Percentiles rank a stretch among this genome's conserved stretches.
These are phyloP conservation scores for Tephrocybe sp. DNA, from an alignment of 768 basidiomycete genomes.

Conservation along the genomic window DNA sequence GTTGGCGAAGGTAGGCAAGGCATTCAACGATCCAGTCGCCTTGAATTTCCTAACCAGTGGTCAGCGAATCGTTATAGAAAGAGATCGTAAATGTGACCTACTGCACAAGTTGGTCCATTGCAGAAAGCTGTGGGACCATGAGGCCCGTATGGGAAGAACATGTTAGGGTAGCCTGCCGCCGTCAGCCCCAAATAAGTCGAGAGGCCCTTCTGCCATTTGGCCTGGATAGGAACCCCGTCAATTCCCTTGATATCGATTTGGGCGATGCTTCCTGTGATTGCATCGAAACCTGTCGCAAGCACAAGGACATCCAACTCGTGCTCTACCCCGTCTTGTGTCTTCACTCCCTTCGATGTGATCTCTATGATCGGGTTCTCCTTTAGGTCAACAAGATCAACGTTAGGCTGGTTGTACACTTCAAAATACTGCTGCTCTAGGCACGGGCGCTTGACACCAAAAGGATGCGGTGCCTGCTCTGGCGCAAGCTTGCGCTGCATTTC, in stretches of 20 bases:
- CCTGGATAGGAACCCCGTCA: conserved; percentile 16
- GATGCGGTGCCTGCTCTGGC: conserved; percentile 19
- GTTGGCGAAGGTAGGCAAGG: conserved; percentile 16
- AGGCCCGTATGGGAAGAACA: conserved; percentile 25
- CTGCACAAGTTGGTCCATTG: conserved; percentile 23
- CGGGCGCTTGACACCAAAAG: conserved; percentile 23
- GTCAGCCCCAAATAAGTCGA: conserved; percentile 23
- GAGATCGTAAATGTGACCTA: conserved; percentile 8
- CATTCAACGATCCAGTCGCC: conserved; percentile 22
- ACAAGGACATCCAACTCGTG: conserved; percentile 22
- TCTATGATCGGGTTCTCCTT: conserved; percentile 18
- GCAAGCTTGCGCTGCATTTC: conserved; percentile 21
- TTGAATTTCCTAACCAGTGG: conserved; percentile 19
- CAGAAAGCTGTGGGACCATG: conserved; percentile 24
- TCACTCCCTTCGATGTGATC: conserved; percentile 20
- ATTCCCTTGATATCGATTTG: conserved; percentile 19
- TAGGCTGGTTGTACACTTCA: conserved; percentile 22
- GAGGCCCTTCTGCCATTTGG: conserved; percentile 21
- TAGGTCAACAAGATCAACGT: conserved; percentile 22
- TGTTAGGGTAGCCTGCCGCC: conserved; percentile 20
- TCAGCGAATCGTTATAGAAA: background rate
- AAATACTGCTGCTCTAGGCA: conserved; percentile 22
- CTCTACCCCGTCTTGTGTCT: conserved; percentile 16
- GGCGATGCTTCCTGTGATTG: conserved; percentile 20
- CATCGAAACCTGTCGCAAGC: conserved; percentile 25